phyloP scores from a whole-genome alignment of 768 basidiomycete genomes.

The Tulasnella sp. region DNA sequence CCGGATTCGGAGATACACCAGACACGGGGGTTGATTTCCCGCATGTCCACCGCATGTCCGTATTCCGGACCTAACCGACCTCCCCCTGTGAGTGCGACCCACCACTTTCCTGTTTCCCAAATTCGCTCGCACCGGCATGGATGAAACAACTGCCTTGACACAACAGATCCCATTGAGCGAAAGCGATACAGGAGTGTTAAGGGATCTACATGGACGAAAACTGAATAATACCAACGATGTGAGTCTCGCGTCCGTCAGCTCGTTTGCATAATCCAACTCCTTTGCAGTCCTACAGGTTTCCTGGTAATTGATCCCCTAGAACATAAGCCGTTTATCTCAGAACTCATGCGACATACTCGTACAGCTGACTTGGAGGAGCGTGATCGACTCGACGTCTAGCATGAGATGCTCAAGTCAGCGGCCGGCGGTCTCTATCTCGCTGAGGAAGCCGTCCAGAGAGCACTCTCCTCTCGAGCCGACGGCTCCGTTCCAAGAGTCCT shows the following conservation, averaged over 20 bases:
- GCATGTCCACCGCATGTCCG: too few species aligned
- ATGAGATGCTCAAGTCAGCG: constrained; percentile 26
- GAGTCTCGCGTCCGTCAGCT: neutral
- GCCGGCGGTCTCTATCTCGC: constrained; percentile 9
- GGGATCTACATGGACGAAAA: constrained; percentile 20
- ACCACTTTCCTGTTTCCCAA: neutral
- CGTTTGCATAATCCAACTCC: neutral
- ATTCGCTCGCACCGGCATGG: neutral
- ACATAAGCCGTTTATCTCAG: neutral
- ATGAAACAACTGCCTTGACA: neutral
- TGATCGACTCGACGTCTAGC: constrained; percentile 16
- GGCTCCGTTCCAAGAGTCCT: constrained; percentile 3
- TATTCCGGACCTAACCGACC: too few species aligned
- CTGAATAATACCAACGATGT: constrained; percentile 27
- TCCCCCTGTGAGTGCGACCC: too few species aligned
- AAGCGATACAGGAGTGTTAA: neutral
- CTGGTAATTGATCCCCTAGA: neutral
- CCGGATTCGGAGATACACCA: too few species aligned
- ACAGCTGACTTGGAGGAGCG: constrained; percentile 23
- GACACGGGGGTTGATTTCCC: too few species aligned
- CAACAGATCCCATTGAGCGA: neutral
- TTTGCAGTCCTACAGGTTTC: neutral
- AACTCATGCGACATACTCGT: neutral
- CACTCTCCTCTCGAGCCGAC: constrained; percentile 5
- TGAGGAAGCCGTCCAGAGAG: neutral